phyloP scores from a whole-genome alignment of 1,139 yeast species.

The Yamadazyma sp. region DNA sequence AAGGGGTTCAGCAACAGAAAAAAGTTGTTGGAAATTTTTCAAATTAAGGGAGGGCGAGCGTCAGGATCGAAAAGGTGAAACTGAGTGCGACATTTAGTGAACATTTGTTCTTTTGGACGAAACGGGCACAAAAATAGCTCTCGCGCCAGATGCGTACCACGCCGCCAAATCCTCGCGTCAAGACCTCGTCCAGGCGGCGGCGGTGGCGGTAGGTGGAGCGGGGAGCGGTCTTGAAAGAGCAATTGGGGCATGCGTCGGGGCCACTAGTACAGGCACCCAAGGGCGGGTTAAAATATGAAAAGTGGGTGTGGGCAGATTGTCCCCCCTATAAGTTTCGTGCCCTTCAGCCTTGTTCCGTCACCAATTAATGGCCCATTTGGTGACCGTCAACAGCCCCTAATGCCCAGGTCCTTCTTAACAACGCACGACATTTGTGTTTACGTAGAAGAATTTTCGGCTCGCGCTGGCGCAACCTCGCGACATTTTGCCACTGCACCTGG shows the following conservation, averaged over 20 bases:
- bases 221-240: not conserved
- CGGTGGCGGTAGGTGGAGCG: not conserved
- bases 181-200: too few species aligned
- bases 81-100: slow-evolving; percentile 1
- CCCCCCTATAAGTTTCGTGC: too few species aligned
- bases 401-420: not conserved
- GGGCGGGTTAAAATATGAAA: not conserved
- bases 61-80: not conserved
- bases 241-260: not conserved
- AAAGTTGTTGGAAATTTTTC: slow-evolving; percentile 6
- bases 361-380: not conserved
- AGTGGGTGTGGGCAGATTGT: too few species aligned
- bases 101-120: too few species aligned
- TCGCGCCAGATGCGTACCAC: too few species aligned
- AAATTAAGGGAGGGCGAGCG: slow-evolving; percentile 5
- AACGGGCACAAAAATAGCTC: too few species aligned
- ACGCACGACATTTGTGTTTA: slow-evolving; percentile 1
- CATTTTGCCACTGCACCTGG: not conserved
- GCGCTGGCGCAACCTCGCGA: not conserved
- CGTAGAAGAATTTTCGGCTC: too few species aligned
- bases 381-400: not conserved
- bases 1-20: slow-evolving; percentile 7
- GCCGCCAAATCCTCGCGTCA: too few species aligned
- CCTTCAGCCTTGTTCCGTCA: too few species aligned
- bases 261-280: too few species aligned